phyloP scores from a whole-genome alignment of 75 land plant species.

The Pinus albicaulis region DNA sequence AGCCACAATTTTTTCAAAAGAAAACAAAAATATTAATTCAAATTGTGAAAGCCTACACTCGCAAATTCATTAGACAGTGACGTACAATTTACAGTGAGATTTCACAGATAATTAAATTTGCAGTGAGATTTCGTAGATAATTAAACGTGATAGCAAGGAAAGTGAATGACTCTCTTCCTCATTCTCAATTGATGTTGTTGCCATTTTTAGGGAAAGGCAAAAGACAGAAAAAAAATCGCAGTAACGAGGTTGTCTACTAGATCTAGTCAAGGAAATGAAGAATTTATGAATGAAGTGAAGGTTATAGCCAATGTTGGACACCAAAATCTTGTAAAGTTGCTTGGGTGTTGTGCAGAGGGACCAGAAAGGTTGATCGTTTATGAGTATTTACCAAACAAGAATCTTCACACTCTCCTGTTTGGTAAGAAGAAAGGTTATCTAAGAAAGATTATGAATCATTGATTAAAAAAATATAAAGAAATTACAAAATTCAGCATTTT shows the following conservation, averaged over 20 bases:
- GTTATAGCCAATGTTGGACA: constrained; percentile 19
- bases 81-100: too few relatives aligned
- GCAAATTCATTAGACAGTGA: too few relatives aligned
- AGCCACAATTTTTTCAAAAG: too few relatives aligned
- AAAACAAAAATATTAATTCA: too few relatives aligned
- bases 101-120: too few relatives aligned
- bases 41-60: too few relatives aligned
- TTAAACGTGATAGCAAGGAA: too few relatives aligned
- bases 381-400: constrained; percentile 41
- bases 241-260: constrained; percentile 21
- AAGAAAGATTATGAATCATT: neutral
- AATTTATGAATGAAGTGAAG: constrained; percentile 32
- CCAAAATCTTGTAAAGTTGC: constrained; percentile 30
- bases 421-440: neutral
- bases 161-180: too few relatives aligned
- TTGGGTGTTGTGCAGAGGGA: constrained; percentile 35
- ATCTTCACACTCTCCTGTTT: constrained; percentile 9
- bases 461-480: neutral
- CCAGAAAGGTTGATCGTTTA: constrained; percentile 25
- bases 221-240: constrained; percentile 18
- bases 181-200: neutral
- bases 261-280: constrained; percentile 23
- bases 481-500: too few relatives aligned
- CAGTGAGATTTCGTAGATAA: too few relatives aligned
- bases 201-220: constrained; percentile 21